phyloP scores from a whole-genome alignment of 441 rosid genomes.

The Viola pubescens region DNA sequence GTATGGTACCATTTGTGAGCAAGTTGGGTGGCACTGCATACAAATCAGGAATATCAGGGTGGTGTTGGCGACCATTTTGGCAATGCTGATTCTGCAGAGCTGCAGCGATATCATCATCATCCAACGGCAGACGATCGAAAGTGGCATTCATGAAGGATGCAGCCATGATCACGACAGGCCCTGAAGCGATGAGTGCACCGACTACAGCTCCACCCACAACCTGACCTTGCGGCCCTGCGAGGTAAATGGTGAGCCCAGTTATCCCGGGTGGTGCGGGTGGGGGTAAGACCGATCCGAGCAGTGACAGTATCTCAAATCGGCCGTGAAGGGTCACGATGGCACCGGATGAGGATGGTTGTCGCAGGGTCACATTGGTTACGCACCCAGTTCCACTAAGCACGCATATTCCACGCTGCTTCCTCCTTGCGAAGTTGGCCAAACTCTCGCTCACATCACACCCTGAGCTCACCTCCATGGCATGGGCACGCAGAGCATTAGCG shows the following conservation, averaged over 20 bases:
- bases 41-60: constrained; percentile 53
- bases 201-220: constrained; percentile 87
- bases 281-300: constrained; percentile 80
- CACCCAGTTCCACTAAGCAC: constrained; percentile 76
- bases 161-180: constrained; percentile 82
- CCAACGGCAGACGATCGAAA: constrained; percentile 78
- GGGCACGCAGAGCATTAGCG: constrained; percentile 84
- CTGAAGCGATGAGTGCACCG: constrained; percentile 73
- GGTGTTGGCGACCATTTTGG: constrained; percentile 59
- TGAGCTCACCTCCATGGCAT: constrained; percentile 78
- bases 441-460: constrained; percentile 82
- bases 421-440: constrained; percentile 65
- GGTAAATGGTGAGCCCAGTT: constrained; percentile 67
- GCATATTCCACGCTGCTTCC: constrained; percentile 80
- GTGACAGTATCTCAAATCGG: constrained; percentile 79
- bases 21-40: constrained; percentile 66
- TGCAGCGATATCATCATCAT: constrained; percentile 60
- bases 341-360: constrained; percentile 76
- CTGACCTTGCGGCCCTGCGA: constrained; percentile 90
- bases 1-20: constrained; percentile 48
- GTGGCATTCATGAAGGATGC: constrained; percentile 87
- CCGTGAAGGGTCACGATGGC: constrained; percentile 77
- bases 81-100: constrained; percentile 53
- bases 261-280: constrained; percentile 94
- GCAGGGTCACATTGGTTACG: constrained; percentile 75